phyloP scores from a whole-genome alignment of 768 basidiomycete genomes.

The Lentinula sp. region DNA sequence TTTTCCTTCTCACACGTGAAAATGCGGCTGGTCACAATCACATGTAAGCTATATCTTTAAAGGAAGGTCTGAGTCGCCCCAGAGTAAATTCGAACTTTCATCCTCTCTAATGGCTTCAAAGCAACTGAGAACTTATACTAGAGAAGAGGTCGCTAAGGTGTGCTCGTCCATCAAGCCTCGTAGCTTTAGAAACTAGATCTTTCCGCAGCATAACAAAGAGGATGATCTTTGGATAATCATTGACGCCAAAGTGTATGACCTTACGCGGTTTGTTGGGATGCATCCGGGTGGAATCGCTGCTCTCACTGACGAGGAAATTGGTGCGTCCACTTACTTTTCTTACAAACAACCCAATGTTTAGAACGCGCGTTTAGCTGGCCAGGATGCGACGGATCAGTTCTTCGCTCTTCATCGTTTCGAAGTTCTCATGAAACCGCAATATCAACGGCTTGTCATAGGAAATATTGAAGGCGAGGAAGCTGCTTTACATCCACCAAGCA shows the following conservation, averaged over 20 bases:
- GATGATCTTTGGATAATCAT: constrained; percentile 86
- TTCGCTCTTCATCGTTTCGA: constrained; percentile 72
- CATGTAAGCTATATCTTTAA: neutral
- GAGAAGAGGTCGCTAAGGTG: constrained; percentile 54
- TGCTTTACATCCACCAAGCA: constrained; percentile 34
- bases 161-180: neutral
- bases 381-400: constrained; percentile 77
- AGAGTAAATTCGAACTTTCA: neutral
- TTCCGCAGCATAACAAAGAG: constrained; percentile 65
- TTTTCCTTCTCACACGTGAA: neutral
- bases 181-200: neutral
- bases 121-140: constrained; percentile 33
- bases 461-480: constrained; percentile 53
- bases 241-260: constrained; percentile 78
- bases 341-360: neutral
- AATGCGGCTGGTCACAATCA: neutral
- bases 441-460: constrained; percentile 59
- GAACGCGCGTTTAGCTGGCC: constrained; percentile 42
- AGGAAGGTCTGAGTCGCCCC: constrained; percentile 1
- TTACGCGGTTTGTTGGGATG: constrained; percentile 69
- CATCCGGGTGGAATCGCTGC: constrained; percentile 82
- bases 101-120: constrained; percentile 19
- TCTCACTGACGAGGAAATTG: constrained; percentile 67
- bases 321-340: constrained; percentile 28
- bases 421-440: constrained; percentile 62